Conservation (phyloP, 768 basidiomycete genomes). For the Panaeolus cyanescens region DNA sequence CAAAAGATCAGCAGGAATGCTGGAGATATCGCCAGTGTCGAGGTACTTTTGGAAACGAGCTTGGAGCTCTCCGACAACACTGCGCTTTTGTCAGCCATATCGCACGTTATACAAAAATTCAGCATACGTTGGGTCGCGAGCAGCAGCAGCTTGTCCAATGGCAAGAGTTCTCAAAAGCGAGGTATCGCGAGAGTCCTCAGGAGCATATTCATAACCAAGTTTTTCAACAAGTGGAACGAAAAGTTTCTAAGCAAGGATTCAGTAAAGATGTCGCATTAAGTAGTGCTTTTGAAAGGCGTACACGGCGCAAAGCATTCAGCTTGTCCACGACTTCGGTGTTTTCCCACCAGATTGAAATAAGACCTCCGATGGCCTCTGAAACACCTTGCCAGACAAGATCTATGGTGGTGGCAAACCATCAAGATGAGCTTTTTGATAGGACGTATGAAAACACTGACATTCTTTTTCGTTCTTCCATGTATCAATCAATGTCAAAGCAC, state of each 20-base stretch:
- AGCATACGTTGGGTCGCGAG: constrained; percentile 28
- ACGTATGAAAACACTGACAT: no score
- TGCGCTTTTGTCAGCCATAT: constrained; percentile 28
- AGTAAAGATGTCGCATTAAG: constrained; percentile 6
- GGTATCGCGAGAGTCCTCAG: constrained; percentile 65
- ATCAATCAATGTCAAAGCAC: constrained; percentile 72
- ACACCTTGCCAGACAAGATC: constrained; percentile 85
- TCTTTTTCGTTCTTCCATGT: constrained; percentile 75
- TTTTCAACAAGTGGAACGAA: constrained; percentile 77
- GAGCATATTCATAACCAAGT: constrained; percentile 76
- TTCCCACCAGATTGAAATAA: constrained; percentile 85
- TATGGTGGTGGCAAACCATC: no score
- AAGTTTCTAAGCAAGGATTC: constrained; percentile 41
- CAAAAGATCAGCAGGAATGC: constrained; percentile 81
- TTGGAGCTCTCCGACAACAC: constrained; percentile 74
- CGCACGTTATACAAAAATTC: not conserved
- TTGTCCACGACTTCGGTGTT: constrained; percentile 51
- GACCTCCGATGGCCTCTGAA: constrained; percentile 48
- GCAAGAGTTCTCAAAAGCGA: constrained; percentile 76
- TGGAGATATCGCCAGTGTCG: constrained; percentile 71
- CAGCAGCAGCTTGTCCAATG: constrained; percentile 50
- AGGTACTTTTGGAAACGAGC: constrained; percentile 72
- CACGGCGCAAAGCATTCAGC: constrained; percentile 63
- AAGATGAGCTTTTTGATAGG: no score
- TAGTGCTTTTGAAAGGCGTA: constrained; percentile 28